Evolutionary conservation across 176 grass and related monocot genomes (phyloP), one percentile per base, ranked within the genome.

Genomic region (Canna indica): DNA sequence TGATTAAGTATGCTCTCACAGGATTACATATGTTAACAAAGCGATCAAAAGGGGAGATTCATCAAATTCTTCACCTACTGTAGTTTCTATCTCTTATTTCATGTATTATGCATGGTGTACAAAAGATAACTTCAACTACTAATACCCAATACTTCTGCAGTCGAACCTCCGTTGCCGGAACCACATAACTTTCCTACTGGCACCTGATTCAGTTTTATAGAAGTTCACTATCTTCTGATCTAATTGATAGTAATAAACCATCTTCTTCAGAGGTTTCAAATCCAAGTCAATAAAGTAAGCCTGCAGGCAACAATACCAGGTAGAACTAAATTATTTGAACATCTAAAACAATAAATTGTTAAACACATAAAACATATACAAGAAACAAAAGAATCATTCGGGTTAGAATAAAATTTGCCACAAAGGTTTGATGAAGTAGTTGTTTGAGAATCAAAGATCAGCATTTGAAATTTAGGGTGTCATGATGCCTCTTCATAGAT

Each of bases 261-360:
- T 97, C 69, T 91, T 92, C 78, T 79, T 65, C 32, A 92, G 77
- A 83, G 88, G 88, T 77, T 97, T 97, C 75, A 92, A 79, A 80
- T 92, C 93, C 10, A 97, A 77, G 72, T 92, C 88, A 76, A 97
- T 71, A 52, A 92, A 92, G 77, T 79, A 79, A 6, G 81, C 83
- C 88, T 97, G 53, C 72, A 73, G 27, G 67, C 13, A 47, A 32
- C 35, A 57, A 81, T n/a, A 57, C 20, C 50, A 77, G 15, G 48
- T 71, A 5, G n/a, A 15, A 25, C 32, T 4, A 9, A 38, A 25
- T n/a, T n/a, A n/a, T n/a, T n/a, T n/a, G n/a, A n/a, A n/a, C n/a
- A n/a, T n/a, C 16, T 8, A 48, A 70, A 70, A 18, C 3, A 18
- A n/a, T n/a, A n/a, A n/a, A n/a, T n/a, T n/a, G n/a, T n/a, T n/a